Base-by-base conservation (phyloP, 768 basidiomycete species). In the Trametes punicea region DNA sequence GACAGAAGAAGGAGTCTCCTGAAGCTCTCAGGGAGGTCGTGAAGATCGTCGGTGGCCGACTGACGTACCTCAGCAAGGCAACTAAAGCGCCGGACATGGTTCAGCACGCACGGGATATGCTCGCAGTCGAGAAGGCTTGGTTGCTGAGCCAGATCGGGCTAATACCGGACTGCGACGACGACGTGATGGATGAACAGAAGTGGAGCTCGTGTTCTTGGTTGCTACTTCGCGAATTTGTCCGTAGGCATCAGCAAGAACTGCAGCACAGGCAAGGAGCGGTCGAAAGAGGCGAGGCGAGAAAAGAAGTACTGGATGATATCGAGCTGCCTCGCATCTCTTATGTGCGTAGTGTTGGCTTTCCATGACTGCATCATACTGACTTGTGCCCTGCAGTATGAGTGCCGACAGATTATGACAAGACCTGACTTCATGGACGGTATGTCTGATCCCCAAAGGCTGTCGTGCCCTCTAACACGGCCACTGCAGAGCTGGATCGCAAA, bases 131-230 rank as follows among this genome's bases (percentile, higher is more conserved):
- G 71, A 89, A 88, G 65, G 84, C 78, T 25, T 93, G 90, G 88
- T 73, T 93, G 29, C 74, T 85, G 21, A 87, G 84, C 64, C 86
- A 87, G 68, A 87, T 91, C 39, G 90, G 88, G 3, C 74, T 92
- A 45, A 93, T 93, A 55, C 80, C 81, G 7, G 90, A 90, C 65
- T 85, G 83, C 65, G 90, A 93, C 68, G 88, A 90, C 71, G 87
- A 90, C 65, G 83, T 90, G 55, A 90, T 90, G 91, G 92, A 93
- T 69, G 93, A 93, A 83, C 87, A 89, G 83, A 88, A 88, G 81
- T 87, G 85, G 83, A 83, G 81, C 62, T 84, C 84, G 38, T 90
- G 90, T 65, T 87, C 89, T 16, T 92, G 90, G 88, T 75, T 90
- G 2, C 77, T 90, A 2, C 74, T 91, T 2, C 80, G 77, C 34